phyloP scores from a whole-genome alignment of 208 protist species.

The Leptomonas pyrrhocoris region DNA sequence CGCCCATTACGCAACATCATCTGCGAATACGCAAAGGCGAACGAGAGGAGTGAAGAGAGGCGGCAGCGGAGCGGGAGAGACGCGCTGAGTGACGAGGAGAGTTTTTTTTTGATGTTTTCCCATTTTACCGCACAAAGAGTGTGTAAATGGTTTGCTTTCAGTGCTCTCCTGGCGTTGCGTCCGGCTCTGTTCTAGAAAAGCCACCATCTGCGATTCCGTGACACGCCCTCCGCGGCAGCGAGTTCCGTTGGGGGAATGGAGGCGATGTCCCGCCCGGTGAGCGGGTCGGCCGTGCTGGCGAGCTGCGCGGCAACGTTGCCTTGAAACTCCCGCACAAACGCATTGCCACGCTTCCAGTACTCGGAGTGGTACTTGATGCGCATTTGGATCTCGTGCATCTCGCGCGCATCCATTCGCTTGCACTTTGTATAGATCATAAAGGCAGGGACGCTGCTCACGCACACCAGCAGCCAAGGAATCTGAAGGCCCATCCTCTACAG shows the following conservation, averaged over 20 bases:
- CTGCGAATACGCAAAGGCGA: not conserved
- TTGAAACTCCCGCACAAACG: slow-evolving; percentile 46
- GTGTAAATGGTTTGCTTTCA: not conserved
- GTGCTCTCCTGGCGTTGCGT: too few species aligned
- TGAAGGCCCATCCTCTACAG: slow-evolving; percentile 31
- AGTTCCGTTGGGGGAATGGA: slow-evolving; percentile 28
- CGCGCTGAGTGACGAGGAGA: too few species aligned
- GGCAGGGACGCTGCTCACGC: slow-evolving; percentile 54
- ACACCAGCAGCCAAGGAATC: slow-evolving; percentile 76
- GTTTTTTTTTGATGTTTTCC: too few species aligned
- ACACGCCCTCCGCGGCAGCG: slow-evolving; percentile 16
- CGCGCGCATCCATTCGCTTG: slow-evolving; percentile 73
- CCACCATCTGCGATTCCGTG: slow-evolving; percentile 7
- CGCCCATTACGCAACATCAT: not conserved
- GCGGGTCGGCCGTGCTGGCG: slow-evolving; percentile 37
- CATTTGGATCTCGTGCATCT: slow-evolving; percentile 87
- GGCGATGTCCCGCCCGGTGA: slow-evolving; percentile 43
- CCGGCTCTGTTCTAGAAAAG: slow-evolving; percentile 5
- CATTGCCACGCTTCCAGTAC: slow-evolving; percentile 77
- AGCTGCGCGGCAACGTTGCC: slow-evolving; percentile 34
- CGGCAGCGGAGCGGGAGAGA: too few species aligned
- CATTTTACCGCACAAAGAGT: too few species aligned
- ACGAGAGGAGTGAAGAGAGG: not conserved
- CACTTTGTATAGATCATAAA: slow-evolving; percentile 80
- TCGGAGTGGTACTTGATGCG: slow-evolving; percentile 79